These are phyloP conservation scores for Rhynchosporium agropyri DNA, from an alignment of 2,329 filamentous ascomycete species.

Conservation along the genomic window DNA sequence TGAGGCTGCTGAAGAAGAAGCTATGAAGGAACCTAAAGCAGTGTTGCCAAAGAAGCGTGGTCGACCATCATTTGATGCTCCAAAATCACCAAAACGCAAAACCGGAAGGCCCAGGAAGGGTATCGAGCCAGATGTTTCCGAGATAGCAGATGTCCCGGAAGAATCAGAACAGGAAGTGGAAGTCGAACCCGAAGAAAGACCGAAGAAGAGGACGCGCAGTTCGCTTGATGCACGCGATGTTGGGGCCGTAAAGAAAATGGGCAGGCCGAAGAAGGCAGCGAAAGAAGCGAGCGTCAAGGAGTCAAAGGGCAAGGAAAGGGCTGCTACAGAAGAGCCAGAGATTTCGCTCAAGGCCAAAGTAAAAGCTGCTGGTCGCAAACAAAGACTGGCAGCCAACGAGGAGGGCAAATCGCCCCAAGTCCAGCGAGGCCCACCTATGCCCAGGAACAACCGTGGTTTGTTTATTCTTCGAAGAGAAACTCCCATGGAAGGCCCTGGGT, in stretches of 20 bases:
- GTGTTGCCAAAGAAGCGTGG: constrained; percentile 8
- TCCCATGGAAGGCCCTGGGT: constrained; percentile 41
- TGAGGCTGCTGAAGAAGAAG: constrained; percentile 22
- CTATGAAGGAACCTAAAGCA: constrained; percentile 11
- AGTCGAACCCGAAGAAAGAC: constrained; percentile 21
- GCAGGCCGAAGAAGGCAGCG: constrained; percentile 24
- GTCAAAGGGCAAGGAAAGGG: constrained; percentile 15
- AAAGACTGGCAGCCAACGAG: constrained; percentile 31
- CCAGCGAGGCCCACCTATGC: constrained; percentile 43
- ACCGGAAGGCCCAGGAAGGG: constrained; percentile 21
- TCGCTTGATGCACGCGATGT: constrained; percentile 25
- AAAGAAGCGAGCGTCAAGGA: constrained; percentile 27
- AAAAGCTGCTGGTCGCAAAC: constrained; percentile 29
- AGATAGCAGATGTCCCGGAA: constrained; percentile 17
- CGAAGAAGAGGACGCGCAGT: constrained; percentile 29
- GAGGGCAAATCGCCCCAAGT: constrained; percentile 37
- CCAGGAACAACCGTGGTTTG: constrained; percentile 51
- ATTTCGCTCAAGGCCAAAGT: constrained; percentile 17
- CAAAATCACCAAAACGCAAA: constrained; percentile 20
- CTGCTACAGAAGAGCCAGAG: neutral
- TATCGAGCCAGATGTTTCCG: constrained; percentile 23
- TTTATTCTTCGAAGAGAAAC: constrained; percentile 54
- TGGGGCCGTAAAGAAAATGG: constrained; percentile 10
- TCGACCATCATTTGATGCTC: constrained; percentile 18
- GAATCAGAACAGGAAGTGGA: constrained; percentile 18